Conservation (phyloP, 202 grass and related monocot genomes). For the Digitaria exilis region DNA sequence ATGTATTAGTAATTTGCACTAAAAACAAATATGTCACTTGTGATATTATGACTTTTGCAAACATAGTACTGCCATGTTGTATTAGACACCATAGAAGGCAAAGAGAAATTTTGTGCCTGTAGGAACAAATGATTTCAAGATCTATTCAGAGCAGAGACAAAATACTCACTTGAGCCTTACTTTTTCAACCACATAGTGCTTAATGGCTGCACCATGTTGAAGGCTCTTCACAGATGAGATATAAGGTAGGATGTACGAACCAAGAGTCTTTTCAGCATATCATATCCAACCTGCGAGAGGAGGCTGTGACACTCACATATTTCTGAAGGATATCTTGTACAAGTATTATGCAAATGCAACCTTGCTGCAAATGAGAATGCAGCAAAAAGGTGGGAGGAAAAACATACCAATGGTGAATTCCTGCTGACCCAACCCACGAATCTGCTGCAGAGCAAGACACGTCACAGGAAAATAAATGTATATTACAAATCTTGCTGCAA, state of each 20-base stretch:
- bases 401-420: too few species aligned
- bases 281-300: slow-evolving; percentile 85
- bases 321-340: too few species aligned
- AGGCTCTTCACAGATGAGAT: slow-evolving; percentile 98
- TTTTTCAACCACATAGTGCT: slow-evolving; percentile 78
- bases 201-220: slow-evolving; percentile 90
- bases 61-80: not conserved
- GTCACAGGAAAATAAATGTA: too few species aligned
- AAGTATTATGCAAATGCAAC: too few species aligned
- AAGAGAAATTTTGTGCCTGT: not conserved
- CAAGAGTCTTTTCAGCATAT: slow-evolving; percentile 99
- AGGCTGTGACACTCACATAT: not conserved
- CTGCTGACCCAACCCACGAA: too few species aligned
- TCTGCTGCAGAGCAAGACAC: too few species aligned
- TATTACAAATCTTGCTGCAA: too few species aligned
- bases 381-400: too few species aligned
- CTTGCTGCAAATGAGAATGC: too few species aligned
- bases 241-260: slow-evolving; percentile 93
- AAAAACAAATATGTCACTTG: not conserved
- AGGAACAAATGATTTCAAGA: slow-evolving; percentile 32
- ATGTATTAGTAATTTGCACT: not conserved
- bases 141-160: slow-evolving; percentile 18
- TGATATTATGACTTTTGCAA: slow-evolving; percentile 9
- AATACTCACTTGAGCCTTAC: slow-evolving; percentile 69
- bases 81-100: not conserved